Conservation (phyloP, 192 early-diverging fungal genomes). For the Entomortierella chlamydospora region DNA sequence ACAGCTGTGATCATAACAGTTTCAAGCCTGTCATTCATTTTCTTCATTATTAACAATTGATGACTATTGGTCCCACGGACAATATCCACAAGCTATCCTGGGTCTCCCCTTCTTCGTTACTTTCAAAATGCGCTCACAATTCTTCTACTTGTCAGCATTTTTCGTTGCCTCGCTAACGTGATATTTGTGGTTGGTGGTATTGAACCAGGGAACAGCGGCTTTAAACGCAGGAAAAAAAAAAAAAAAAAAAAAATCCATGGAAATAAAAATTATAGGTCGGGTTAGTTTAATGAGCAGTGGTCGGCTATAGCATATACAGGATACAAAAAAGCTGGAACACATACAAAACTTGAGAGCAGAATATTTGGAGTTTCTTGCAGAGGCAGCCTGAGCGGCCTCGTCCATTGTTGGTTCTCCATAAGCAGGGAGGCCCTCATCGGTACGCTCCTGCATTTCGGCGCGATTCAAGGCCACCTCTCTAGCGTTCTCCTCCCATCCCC, state of each 20-base stretch:
- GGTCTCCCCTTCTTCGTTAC: background rate
- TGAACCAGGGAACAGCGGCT: slow-evolving; percentile 79
- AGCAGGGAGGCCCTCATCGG: slow-evolving; percentile 74
- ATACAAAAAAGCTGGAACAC: background rate
- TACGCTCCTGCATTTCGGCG: slow-evolving; percentile 68
- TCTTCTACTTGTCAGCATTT: slow-evolving; percentile 21
- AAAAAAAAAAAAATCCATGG: too few relatives aligned
- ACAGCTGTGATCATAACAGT: too few relatives aligned
- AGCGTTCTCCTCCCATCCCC: slow-evolving; percentile 91
- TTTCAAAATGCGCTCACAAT: background rate
- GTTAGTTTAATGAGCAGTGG: too few relatives aligned
- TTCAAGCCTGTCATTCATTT: background rate
- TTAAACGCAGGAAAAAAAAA: too few relatives aligned
- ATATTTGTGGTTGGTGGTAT: slow-evolving; percentile 82
- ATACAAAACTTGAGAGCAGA: slow-evolving; percentile 75
- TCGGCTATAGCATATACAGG: too few relatives aligned
- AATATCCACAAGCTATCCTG: background rate
- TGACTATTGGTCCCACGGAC: too few relatives aligned
- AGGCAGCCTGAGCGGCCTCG: slow-evolving; percentile 65
- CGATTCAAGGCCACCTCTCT: slow-evolving; percentile 81
- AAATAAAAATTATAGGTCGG: too few relatives aligned
- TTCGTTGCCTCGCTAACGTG: slow-evolving; percentile 67
- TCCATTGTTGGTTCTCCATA: slow-evolving; percentile 70
- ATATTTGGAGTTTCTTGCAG: slow-evolving; percentile 76
- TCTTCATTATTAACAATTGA: too few relatives aligned